Conservation (phyloP, 176 grass and related monocot genomes). For the Oryza meridionalis region DNA sequence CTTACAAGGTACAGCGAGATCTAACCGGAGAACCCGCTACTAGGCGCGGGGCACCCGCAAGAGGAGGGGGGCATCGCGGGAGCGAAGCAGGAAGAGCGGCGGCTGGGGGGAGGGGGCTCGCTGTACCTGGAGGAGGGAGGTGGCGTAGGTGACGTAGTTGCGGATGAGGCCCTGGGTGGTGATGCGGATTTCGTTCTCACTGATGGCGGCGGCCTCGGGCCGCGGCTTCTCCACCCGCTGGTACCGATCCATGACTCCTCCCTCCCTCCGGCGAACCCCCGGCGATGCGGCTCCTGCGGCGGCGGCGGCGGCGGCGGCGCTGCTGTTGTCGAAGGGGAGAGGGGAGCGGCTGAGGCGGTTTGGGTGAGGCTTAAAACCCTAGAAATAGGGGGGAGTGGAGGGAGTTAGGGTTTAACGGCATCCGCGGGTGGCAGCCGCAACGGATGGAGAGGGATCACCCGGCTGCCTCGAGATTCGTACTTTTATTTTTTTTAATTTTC, state of each 20-base stretch:
- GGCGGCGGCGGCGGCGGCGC: constrained; percentile 13
- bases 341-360: background rate
- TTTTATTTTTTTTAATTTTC: background rate
- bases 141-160: constrained; percentile 95
- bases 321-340: constrained; percentile 23
- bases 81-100: background rate
- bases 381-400: constrained; percentile 53
- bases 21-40: background rate
- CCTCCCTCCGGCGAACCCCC: constrained; percentile 7
- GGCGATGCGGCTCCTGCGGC: background rate
- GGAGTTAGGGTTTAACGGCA: constrained; percentile 60
- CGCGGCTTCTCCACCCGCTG: constrained; percentile 93
- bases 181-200: constrained; percentile 98
- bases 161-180: constrained; percentile 93
- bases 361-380: constrained; percentile 67
- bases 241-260: constrained; percentile 79
- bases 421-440: constrained; percentile 35
- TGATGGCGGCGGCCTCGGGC: constrained; percentile 76
- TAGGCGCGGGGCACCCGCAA: background rate
- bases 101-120: background rate
- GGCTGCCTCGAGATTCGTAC: constrained; percentile 47
- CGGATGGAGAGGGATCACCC: constrained; percentile 38
- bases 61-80: no score
- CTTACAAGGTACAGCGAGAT: constrained; percentile 7
- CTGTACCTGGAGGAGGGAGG: constrained; percentile 79